phyloP scores from a whole-genome alignment of 345 rosid species.

The Punica granatum region DNA sequence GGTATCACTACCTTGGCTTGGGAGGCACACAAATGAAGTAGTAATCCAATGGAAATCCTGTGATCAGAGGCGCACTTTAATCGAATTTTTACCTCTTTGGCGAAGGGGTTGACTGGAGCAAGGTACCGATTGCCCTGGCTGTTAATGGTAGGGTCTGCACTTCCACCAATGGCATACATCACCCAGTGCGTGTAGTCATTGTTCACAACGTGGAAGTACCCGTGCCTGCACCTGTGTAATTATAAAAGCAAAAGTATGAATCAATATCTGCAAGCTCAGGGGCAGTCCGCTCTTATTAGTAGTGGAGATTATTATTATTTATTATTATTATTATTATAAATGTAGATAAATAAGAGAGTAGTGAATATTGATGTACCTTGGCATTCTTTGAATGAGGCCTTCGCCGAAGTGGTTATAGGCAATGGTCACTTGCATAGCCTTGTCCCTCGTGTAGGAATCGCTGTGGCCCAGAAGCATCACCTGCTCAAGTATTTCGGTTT shows the following conservation, averaged over 20 bases:
- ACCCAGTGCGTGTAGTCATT: slow-evolving; percentile 99
- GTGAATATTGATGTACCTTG: slow-evolving; percentile 37
- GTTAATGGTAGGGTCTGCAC: slow-evolving; percentile 95
- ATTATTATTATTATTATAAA: background rate
- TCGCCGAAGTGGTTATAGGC: slow-evolving; percentile 99
- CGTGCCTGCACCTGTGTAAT: slow-evolving; percentile 86
- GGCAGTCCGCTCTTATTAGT: too few species aligned
- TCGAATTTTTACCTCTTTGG: slow-evolving; percentile 33
- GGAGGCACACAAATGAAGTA: too few species aligned
- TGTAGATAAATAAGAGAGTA: background rate
- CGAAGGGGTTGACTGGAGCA: slow-evolving; percentile 70
- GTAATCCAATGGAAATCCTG: background rate
- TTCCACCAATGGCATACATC: slow-evolving; percentile 99
- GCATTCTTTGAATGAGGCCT: slow-evolving; percentile 97
- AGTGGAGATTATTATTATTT: too few species aligned
- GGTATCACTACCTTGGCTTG: too few species aligned
- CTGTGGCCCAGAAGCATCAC: slow-evolving; percentile 96
- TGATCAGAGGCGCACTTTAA: background rate
- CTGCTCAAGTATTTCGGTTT: slow-evolving; percentile 18
- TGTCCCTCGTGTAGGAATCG: slow-evolving; percentile 82
- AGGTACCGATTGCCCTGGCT: slow-evolving; percentile 94
- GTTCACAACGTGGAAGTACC: slow-evolving; percentile 97
- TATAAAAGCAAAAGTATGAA: background rate
- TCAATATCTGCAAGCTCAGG: background rate
- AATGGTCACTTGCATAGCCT: slow-evolving; percentile 90